Evolutionary conservation across 2,329 filamentous ascomycete species (phyloP).

Genomic region (Colletotrichum lupini): DNA sequence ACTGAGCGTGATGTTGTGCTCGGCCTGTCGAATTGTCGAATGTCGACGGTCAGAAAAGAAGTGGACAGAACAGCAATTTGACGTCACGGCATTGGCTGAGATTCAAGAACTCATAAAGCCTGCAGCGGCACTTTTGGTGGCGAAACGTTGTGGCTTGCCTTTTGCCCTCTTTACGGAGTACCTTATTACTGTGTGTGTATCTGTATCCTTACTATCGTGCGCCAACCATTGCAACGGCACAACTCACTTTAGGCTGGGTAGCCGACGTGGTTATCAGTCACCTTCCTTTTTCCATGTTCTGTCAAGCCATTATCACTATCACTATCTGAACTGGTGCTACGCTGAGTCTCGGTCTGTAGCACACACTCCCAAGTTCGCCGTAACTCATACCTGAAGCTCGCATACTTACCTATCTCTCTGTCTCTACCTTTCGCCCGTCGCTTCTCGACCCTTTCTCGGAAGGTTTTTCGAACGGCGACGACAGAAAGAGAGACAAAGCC

Average conservation of each 20-base stretch:
- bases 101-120: neutral
- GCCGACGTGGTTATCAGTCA: neutral
- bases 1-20: conserved; percentile 12
- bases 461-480: neutral
- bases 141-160: conserved; percentile 1
- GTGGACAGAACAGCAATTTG: conserved; percentile 21
- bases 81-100: conserved; percentile 30
- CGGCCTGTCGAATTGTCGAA: neutral
- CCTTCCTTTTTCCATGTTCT: conserved; percentile 1
- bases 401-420: neutral
- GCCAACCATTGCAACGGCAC: neutral
- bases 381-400: neutral
- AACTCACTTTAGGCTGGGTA: neutral
- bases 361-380: neutral
- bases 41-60: neutral
- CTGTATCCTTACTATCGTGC: too few species aligned
- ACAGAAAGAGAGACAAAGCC: neutral
- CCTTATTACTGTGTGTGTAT: too few species aligned
- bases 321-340: neutral
- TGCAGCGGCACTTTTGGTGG: neutral
- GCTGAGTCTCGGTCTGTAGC: neutral
- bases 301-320: neutral
- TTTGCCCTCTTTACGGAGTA: neutral
- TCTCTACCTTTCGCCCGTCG: too few species aligned
- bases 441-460: neutral